phyloP scores from a whole-genome alignment of 2,329 filamentous ascomycete genomes.

The Tympanopsis confertula region DNA sequence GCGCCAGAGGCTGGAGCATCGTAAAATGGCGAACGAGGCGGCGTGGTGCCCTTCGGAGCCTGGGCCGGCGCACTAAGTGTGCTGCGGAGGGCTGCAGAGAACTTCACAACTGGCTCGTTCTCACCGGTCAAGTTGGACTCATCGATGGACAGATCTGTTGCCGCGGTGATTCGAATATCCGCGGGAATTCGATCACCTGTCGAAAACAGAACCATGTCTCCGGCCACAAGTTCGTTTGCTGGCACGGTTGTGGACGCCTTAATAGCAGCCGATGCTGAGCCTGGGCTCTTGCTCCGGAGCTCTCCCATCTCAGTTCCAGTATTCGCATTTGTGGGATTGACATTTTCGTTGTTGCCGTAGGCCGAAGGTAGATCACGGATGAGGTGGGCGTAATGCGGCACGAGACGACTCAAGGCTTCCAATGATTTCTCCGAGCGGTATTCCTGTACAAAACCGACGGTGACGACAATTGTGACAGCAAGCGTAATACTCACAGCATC shows the following conservation, averaged over 20 bases:
- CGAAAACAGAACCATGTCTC: conserved; percentile 85
- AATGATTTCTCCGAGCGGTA: conserved; percentile 96
- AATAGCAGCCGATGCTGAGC: conserved; percentile 31
- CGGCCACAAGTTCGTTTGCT: conserved; percentile 77
- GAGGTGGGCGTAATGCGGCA: conserved; percentile 92
- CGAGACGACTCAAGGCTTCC: conserved; percentile 83
- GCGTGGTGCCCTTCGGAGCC: conserved; percentile 8
- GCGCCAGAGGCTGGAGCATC: conserved; percentile 37
- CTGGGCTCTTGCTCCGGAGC: conserved; percentile 34
- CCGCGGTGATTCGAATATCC: conserved; percentile 85
- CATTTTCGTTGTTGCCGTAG: conserved; percentile 7
- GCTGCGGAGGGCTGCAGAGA: conserved; percentile 40
- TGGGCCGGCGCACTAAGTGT: conserved; percentile 10
- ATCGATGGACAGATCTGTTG: conserved; percentile 83
- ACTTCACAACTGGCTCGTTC: conserved; percentile 81
- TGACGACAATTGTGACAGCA: conserved; percentile 92
- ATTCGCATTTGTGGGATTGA: conserved; percentile 7
- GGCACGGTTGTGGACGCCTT: conserved; percentile 70
- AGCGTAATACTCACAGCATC: conserved; percentile 93
- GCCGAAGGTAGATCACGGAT: conserved; percentile 45
- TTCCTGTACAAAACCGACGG: conserved; percentile 92
- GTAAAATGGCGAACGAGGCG: conserved; percentile 1
- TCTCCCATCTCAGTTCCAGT: conserved; percentile 19
- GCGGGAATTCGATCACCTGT: conserved; percentile 94
- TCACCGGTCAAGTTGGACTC: conserved; percentile 95